phyloP scores from a whole-genome alignment of 2,329 filamentous ascomycete genomes.

The Passalora sequoiae region DNA sequence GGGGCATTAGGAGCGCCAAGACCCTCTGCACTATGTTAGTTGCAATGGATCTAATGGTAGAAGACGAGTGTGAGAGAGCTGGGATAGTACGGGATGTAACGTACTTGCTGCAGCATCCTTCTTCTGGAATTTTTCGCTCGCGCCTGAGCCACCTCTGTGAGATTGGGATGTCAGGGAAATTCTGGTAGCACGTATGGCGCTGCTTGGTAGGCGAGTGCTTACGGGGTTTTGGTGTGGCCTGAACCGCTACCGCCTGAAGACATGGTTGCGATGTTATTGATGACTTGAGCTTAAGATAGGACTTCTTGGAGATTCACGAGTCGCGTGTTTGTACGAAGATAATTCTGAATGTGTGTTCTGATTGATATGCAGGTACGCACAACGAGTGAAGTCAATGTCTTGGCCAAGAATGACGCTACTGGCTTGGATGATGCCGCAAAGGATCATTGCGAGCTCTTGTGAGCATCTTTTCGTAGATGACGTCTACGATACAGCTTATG shows the following conservation, averaged over 20 bases:
- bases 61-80: neutral
- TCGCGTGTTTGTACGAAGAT: neutral
- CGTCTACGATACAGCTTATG: constrained; percentile 1
- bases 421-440: neutral
- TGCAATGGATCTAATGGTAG: no score
- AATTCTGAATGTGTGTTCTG: neutral
- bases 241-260: neutral
- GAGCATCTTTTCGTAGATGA: no score
- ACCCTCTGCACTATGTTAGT: constrained; percentile 23
- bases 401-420: neutral
- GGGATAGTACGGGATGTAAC: constrained; percentile 19
- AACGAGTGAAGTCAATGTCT: neutral
- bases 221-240: constrained; percentile 23
- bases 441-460: constrained; percentile 17
- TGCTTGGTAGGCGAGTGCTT: neutral
- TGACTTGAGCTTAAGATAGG: neutral
- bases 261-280: neutral
- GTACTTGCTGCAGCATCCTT: constrained; percentile 26
- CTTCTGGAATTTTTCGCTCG: constrained; percentile 34
- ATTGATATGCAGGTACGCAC: neutral
- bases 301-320: no score
- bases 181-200: neutral
- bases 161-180: constrained; percentile 11
- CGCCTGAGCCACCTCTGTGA: constrained; percentile 30
- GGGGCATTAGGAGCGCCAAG: constrained; percentile 32